Evolutionary conservation across 768 basidiomycete genomes (phyloP).

Genomic region (Naematelia encephala): DNA sequence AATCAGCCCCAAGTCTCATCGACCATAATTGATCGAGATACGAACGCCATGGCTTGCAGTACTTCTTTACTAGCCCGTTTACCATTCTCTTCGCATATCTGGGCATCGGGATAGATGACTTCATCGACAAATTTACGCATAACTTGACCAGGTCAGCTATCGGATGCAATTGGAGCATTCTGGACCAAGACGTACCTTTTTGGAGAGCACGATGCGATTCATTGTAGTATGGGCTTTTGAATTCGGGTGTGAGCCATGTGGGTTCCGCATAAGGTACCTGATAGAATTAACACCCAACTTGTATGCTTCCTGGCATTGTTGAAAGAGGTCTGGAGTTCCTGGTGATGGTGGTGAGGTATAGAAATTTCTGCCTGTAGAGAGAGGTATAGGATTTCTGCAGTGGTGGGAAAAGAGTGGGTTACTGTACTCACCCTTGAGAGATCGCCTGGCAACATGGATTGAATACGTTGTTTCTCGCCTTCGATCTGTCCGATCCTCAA

Average conservation of each 20-base stretch:
- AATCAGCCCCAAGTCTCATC: neutral
- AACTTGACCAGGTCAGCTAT: constrained; percentile 44
- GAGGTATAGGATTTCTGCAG: no score
- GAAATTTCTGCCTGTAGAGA: no score
- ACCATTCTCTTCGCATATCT: constrained; percentile 78
- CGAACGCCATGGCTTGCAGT: constrained; percentile 78
- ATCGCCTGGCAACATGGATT: constrained; percentile 57
- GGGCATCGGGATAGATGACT: constrained; percentile 68
- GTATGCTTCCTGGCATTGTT: no score
- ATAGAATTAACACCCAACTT: no score
- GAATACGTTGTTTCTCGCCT: constrained; percentile 61
- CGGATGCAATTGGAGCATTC: constrained; percentile 20
- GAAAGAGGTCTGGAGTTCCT: no score
- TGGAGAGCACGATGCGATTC: constrained; percentile 58
- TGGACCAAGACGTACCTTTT: constrained; percentile 28
- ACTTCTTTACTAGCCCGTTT: constrained; percentile 76
- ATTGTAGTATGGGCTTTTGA: constrained; percentile 71
- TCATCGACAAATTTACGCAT: constrained; percentile 68
- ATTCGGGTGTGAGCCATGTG: constrained; percentile 70
- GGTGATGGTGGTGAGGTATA: no score
- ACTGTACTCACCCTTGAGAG: constrained; percentile 57
- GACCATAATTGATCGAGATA: constrained; percentile 8
- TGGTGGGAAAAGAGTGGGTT: no score
- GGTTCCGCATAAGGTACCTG: constrained; percentile 84
- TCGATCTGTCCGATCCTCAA: constrained; percentile 68